Conservation (phyloP, 1,139 yeast species). For the Saccharomyces hybrid region DNA sequence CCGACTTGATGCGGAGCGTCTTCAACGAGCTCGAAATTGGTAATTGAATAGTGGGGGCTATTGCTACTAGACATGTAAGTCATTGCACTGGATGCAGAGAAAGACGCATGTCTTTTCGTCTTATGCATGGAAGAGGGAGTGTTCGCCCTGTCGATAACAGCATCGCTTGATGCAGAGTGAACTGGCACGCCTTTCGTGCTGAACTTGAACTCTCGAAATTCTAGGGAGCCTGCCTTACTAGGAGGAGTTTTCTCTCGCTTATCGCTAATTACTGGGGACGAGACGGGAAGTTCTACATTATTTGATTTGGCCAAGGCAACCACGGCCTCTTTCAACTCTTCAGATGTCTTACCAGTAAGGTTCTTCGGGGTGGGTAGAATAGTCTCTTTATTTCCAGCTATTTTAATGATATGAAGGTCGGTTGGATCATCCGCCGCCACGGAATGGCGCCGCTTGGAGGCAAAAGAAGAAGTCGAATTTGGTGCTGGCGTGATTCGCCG, state of each 20-base stretch:
- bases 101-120: conserved; percentile 59
- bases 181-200: neutral
- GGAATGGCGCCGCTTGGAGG: conserved; percentile 6
- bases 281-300: neutral
- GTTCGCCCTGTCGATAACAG: neutral
- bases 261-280: neutral
- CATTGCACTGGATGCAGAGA: conserved; percentile 67
- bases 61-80: conserved; percentile 56
- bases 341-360: conserved; percentile 21
- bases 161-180: neutral
- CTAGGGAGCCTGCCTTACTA: neutral
- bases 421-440: conserved; percentile 4
- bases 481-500: conserved; percentile 3
- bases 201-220: neutral
- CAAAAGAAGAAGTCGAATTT: conserved; percentile 6
- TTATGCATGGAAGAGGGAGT: conserved; percentile 15
- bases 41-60: conserved; percentile 22
- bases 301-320: conserved; percentile 7
- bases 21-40: conserved; percentile 10
- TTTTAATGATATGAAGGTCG: conserved; percentile 29
- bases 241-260: neutral
- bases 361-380: conserved; percentile 31
- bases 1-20: conserved; percentile 52
- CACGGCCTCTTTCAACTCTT: conserved; percentile 20
- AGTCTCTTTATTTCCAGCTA: conserved; percentile 34